phyloP scores from a whole-genome alignment of 2,329 filamentous ascomycete genomes.

The Aureobasidium lini region DNA sequence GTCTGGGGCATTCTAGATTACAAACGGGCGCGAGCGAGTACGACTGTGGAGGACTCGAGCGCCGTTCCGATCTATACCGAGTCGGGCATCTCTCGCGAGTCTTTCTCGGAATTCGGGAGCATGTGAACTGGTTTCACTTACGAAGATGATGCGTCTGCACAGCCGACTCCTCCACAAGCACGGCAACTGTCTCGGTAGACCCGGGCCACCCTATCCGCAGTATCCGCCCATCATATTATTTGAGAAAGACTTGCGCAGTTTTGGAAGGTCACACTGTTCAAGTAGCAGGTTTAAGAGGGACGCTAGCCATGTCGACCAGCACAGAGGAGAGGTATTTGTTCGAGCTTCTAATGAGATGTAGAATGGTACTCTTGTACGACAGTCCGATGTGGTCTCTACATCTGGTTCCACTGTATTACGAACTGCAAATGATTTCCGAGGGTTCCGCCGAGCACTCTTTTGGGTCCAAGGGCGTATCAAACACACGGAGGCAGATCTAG shows the following conservation, averaged over 20 bases:
- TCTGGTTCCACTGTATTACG: too few species aligned
- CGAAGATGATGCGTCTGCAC: not conserved
- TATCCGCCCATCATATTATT: not conserved
- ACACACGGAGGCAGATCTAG: too few species aligned
- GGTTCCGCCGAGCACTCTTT: too few species aligned
- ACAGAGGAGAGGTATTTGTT: too few species aligned
- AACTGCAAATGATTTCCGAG: too few species aligned
- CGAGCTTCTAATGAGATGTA: too few species aligned
- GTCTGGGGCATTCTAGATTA: constrained; percentile 7
- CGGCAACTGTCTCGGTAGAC: constrained; percentile 1
- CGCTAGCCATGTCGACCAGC: too few species aligned
- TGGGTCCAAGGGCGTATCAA: too few species aligned
- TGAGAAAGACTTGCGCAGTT: not conserved
- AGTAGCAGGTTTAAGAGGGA: not conserved
- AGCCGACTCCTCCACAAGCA: not conserved
- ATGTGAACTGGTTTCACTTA: constrained; percentile 5
- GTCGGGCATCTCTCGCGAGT: constrained; percentile 3
- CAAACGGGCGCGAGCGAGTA: constrained; percentile 2
- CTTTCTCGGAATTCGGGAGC: not conserved
- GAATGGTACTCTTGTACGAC: too few species aligned
- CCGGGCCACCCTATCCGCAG: not conserved
- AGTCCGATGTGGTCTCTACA: too few species aligned
- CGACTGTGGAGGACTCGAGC: not conserved
- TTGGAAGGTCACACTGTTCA: not conserved
- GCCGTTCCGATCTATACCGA: constrained; percentile 7